Evolutionary conservation across 176 grass and related monocot genomes (phyloP).

Genomic region (Zoysia japonica): DNA sequence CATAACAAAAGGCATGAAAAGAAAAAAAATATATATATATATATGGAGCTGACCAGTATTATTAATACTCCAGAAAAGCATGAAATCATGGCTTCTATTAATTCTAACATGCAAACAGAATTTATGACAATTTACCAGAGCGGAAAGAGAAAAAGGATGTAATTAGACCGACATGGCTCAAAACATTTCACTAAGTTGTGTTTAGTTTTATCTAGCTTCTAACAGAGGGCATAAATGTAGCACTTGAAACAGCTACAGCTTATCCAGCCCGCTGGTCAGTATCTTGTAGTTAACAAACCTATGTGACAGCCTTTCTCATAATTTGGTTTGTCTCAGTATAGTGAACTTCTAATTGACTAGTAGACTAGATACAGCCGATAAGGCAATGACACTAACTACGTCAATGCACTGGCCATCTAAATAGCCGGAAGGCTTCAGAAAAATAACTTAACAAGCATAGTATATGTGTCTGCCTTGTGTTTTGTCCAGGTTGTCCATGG

Average conservation of each 20-base stretch:
- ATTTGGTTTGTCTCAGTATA: neutral
- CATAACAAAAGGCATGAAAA: neutral
- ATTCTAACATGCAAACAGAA: constrained; percentile 30
- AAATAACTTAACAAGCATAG: neutral
- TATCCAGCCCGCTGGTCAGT: neutral
- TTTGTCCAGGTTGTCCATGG: constrained; percentile 3
- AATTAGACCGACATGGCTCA: neutral
- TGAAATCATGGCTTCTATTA: neutral
- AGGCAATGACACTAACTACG: neutral
- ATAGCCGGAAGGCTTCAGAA: neutral
- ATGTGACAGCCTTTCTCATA: neutral
- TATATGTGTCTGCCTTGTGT: constrained; percentile 18
- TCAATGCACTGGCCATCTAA: neutral
- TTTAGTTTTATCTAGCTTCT: constrained; percentile 23
- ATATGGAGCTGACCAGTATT: constrained; percentile 6
- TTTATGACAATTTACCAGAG: constrained; percentile 30
- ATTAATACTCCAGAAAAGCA: neutral
- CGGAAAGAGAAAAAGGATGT: constrained; percentile 1
- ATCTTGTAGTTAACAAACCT: constrained; percentile 3
- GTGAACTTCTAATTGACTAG: neutral
- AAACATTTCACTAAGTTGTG: neutral
- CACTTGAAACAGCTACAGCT: constrained; percentile 1
- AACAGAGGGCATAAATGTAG: neutral
- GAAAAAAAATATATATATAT: neutral
- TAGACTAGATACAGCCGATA: neutral